Percentiles rank a stretch among this genome's conserved stretches.
These are phyloP conservation scores for Chlamydomonas sphaeroides DNA, from an alignment of 139 green algal genomes.

Conservation along the genomic window DNA sequence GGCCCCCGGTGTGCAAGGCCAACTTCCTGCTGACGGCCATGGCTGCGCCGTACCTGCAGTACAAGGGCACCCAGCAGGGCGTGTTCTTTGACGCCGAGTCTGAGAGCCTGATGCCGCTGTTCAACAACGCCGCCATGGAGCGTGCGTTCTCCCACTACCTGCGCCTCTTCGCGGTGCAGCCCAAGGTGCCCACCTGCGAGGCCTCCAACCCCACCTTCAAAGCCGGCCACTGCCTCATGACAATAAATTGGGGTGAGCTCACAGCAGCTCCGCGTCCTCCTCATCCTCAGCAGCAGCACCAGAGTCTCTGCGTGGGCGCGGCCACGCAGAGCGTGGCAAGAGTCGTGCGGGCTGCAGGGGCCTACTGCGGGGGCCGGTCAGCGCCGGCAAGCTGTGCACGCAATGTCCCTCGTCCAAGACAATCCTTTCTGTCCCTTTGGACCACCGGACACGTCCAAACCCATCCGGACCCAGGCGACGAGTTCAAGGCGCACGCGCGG, in stretches of 20 bases:
- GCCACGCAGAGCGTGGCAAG: too few species aligned
- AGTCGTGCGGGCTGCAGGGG: too few species aligned
- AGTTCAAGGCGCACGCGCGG: background rate
- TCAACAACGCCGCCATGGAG: slow-evolving; percentile 13
- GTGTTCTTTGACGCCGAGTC: slow-evolving; percentile 40
- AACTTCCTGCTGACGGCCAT: slow-evolving; percentile 28
- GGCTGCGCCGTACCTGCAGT: slow-evolving; percentile 40
- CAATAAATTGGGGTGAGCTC: slow-evolving; percentile 39
- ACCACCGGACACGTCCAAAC: too few species aligned
- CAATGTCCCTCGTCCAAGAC: too few species aligned
- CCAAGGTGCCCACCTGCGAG: background rate
- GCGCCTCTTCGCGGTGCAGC: background rate
- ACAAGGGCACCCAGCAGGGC: slow-evolving; percentile 31
- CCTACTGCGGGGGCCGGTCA: too few species aligned
- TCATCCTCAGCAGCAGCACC: too few species aligned
- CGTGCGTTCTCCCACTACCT: background rate
- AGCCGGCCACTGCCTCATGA: slow-evolving; percentile 25
- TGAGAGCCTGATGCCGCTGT: slow-evolving; percentile 9
- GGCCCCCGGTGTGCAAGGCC: slow-evolving; percentile 27
- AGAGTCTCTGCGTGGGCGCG: too few species aligned
- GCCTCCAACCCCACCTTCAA: slow-evolving; percentile 12
- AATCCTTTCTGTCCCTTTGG: too few species aligned
- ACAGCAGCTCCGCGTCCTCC: too few species aligned
- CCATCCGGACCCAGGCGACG: background rate
- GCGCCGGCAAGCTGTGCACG: too few species aligned